Evolutionary conservation across 2,329 filamentous ascomycete genomes (phyloP).

Genomic region (Botrytis sinoallii): DNA sequence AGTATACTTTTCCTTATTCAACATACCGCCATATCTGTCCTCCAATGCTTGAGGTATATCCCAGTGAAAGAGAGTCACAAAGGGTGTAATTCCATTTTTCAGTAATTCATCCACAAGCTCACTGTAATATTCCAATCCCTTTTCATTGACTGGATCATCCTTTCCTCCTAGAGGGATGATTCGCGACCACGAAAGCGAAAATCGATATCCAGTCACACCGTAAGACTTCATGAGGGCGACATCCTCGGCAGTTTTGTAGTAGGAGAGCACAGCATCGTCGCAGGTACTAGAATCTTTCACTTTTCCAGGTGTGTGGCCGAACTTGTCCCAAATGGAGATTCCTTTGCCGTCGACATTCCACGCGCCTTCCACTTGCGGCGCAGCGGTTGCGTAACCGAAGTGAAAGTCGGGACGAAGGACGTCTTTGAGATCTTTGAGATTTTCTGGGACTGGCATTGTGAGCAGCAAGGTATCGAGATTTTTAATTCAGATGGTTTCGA

Average conservation of each 20-base stretch:
- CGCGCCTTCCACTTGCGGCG: conserved; percentile 82
- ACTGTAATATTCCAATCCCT: conserved; percentile 72
- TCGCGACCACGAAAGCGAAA: conserved; percentile 79
- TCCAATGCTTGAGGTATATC: conserved; percentile 78
- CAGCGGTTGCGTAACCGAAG: conserved; percentile 76
- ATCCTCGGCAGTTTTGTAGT: conserved; percentile 72
- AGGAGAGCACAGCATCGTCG: conserved; percentile 77
- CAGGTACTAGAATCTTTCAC: conserved; percentile 74
- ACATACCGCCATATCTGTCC: conserved; percentile 73
- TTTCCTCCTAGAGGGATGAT: conserved; percentile 80
- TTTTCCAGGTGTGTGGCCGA: conserved; percentile 74
- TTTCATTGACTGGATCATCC: conserved; percentile 74
- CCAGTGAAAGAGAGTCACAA: conserved; percentile 84
- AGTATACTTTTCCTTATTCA: conserved; percentile 76
- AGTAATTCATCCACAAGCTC: conserved; percentile 74
- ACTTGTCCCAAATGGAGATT: conserved; percentile 82
- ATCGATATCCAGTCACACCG: conserved; percentile 72
- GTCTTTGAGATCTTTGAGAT: conserved; percentile 44
- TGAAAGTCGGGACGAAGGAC: conserved; percentile 63
- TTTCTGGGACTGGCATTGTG: conserved; percentile 13
- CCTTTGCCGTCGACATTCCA: conserved; percentile 70
- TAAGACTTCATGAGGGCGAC: conserved; percentile 71
- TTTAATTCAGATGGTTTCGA: not conserved
- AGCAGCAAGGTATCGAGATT: not conserved
- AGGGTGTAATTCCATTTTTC: conserved; percentile 70